Evolutionary conservation across 306 rosid species (phyloP), one percentile per base, ranked within the genome.

Genomic region (Clitoria ternatea): DNA sequence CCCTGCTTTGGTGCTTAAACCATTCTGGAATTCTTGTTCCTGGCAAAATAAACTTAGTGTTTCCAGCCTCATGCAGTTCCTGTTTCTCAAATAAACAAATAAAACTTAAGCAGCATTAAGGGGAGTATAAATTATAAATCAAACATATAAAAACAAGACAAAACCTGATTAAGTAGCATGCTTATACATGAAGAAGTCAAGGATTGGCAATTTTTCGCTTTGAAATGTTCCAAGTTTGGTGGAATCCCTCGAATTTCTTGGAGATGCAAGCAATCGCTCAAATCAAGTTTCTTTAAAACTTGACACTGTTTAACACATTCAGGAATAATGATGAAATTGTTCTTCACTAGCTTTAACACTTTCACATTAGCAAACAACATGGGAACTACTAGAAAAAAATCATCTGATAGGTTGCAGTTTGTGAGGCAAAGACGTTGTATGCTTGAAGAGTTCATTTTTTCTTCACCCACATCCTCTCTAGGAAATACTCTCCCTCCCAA

Each of bases 231-330:
- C 1, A 60, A 7, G 11, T 6, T 33, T 47, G 75, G 63, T 0
- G 75, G 80, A 59, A 76, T 15, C 4, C 35, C 71, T 59, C 36
- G 24, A 59, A 69, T 61, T 48, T 77, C 71, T 37, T 1, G 13
- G 4, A 77, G 66, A 30, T 1, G 1, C 2, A 10, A 0, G 52
- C 81, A 77, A 2, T 2, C 6, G 17, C 13, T 2, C 35, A 77
- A 5, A 1, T 0, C 0, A 19, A 77, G 65, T 0, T 1, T 0
- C 8, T 3, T 2, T 11, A 60, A 22, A 32, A 32, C n/a, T n/a
- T n/a, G n/a, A n/a, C n/a, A n/a, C n/a, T n/a, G n/a, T n/a, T n/a
- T n/a, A n/a, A n/a, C n/a, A n/a, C n/a, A n/a, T n/a, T n/a, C n/a
- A n/a, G n/a, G n/a, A n/a, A n/a, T n/a, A n/a, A n/a, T n/a, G n/a